Conservation (phyloP, 352 stramenopile genomes). For the Phytopythium aichiense region DNA sequence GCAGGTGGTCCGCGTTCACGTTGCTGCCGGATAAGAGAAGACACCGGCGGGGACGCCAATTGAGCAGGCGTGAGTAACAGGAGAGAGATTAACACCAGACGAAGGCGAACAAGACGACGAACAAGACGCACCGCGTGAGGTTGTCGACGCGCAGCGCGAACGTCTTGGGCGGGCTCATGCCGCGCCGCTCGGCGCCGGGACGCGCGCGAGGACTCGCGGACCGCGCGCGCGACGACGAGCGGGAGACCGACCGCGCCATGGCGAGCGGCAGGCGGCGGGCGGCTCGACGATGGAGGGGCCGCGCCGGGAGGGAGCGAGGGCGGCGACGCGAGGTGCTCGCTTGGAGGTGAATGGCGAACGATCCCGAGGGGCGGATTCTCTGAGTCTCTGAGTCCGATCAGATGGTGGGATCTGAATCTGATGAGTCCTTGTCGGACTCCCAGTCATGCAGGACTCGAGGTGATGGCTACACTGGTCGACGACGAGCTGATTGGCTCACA, state of each 20-base stretch:
- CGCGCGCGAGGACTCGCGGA: too few species aligned
- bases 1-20: conserved; percentile 75
- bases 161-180: conserved; percentile 14
- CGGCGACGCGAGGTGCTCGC: not conserved
- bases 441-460: too few species aligned
- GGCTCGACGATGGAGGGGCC: not conserved
- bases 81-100: not conserved
- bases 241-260: conserved; percentile 5
- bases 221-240: not conserved
- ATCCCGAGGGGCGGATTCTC: too few species aligned
- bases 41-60: not conserved
- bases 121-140: conserved; percentile 47
- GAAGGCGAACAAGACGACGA: not conserved
- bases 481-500: too few species aligned
- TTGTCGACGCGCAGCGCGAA: conserved; percentile 69
- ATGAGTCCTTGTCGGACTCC: too few species aligned
- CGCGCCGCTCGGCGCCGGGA: not conserved
- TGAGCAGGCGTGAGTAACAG: not conserved
- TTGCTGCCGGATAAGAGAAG: conserved; percentile 26
- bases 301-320: not conserved
- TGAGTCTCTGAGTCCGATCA: too few species aligned
- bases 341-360: too few species aligned
- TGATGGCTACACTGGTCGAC: too few species aligned
- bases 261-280: not conserved
- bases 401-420: too few species aligned